Percentiles rank a stretch among this genome's conserved stretches.
Conservation (phyloP, 2,329 filamentous ascomycete species). For the Penicillium sp. region DNA sequence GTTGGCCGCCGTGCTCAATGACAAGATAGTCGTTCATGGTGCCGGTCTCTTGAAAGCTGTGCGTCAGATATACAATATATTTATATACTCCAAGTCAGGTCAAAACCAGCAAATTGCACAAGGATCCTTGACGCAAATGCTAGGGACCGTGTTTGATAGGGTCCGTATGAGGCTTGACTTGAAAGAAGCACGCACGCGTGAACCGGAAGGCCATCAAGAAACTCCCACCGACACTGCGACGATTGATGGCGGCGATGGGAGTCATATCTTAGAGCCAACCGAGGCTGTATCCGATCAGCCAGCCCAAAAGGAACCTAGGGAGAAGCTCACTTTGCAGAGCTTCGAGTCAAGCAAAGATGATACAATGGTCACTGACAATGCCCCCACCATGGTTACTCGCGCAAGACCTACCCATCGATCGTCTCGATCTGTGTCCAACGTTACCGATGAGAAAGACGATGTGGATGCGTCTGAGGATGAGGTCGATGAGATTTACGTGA, state of each 20-base stretch:
- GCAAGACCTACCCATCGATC: conserved; percentile 47
- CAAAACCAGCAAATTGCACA: conserved; percentile 97
- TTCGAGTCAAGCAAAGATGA: conserved; percentile 68
- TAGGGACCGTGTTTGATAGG: conserved; percentile 93
- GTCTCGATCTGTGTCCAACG: conserved; percentile 41
- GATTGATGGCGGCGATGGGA: conserved; percentile 34
- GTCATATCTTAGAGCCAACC: conserved; percentile 45
- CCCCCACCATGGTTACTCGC: conserved; percentile 63
- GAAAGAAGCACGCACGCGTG: conserved; percentile 69
- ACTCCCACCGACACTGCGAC: conserved; percentile 36
- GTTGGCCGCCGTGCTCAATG: conserved; percentile 89
- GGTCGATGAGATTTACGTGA: conserved; percentile 94
- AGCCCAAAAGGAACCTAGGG: conserved; percentile 50
- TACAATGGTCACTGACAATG: conserved; percentile 62
- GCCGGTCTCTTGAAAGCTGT: conserved; percentile 94
- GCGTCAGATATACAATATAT: conserved; percentile 98
- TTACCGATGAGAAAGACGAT: conserved; percentile 38
- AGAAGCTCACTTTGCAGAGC: conserved; percentile 64
- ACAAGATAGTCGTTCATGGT: conserved; percentile 98
- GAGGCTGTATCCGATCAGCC: conserved; percentile 40
- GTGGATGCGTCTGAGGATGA: conserved; percentile 51
- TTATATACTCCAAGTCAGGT: conserved; percentile 87
- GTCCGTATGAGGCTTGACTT: conserved; percentile 81
- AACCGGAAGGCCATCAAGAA: conserved; percentile 31
- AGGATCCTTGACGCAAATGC: conserved; percentile 96